Conservation (phyloP, 1,284 basidiomycete genomes). For the Sporisorium exsertum region DNA sequence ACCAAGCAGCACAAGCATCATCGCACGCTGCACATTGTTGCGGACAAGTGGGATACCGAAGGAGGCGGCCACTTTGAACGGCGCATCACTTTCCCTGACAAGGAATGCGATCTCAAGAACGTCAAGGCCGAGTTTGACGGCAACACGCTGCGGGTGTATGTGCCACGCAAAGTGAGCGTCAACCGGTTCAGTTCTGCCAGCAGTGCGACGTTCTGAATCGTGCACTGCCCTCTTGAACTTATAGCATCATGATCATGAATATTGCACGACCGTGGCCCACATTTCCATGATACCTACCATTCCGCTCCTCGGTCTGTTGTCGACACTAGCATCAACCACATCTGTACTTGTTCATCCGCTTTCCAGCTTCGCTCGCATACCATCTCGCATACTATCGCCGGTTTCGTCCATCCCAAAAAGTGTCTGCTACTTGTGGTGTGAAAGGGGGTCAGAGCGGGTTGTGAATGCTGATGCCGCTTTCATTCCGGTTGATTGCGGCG, state of each 20-base stretch:
- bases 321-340: too few relatives aligned
- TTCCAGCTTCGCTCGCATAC: neutral
- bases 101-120: constrained; percentile 52
- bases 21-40: constrained; percentile 63
- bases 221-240: too few relatives aligned
- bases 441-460: too few relatives aligned
- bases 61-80: constrained; percentile 62
- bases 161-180: constrained; percentile 26
- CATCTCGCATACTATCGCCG: neutral
- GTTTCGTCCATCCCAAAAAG: too few relatives aligned
- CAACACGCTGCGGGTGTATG: constrained; percentile 37
- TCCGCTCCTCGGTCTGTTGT: too few relatives aligned
- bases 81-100: constrained; percentile 58
- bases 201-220: constrained; percentile 72
- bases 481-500: too few relatives aligned
- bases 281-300: neutral
- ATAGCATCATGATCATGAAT: neutral
- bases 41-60: constrained; percentile 61
- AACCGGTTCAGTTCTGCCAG: constrained; percentile 38
- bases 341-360: too few relatives aligned
- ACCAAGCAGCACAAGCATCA: constrained; percentile 60
- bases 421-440: too few relatives aligned
- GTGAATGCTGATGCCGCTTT: too few relatives aligned
- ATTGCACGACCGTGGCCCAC: neutral
- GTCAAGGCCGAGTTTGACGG: constrained; percentile 60